These are phyloP conservation scores for Amoebophrya sp. DNA, from an alignment of 169 alveolate genomes.

Conservation along the genomic window DNA sequence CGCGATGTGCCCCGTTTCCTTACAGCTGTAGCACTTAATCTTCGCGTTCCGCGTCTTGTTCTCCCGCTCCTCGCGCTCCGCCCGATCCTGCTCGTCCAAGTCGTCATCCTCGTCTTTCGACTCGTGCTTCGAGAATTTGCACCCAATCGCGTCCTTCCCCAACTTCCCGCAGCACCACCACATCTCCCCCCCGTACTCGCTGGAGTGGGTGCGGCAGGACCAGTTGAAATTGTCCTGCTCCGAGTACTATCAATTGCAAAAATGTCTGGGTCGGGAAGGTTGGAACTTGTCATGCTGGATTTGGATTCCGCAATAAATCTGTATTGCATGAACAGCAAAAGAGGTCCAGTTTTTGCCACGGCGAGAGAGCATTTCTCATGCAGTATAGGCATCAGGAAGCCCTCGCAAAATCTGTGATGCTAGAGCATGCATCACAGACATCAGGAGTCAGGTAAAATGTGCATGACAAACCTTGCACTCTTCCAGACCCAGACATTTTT, in stretches of 20 bases:
- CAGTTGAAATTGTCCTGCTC: conserved; percentile 64
- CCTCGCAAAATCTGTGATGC: too few relatives aligned
- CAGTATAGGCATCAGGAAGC: too few relatives aligned
- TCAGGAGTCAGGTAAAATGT: too few relatives aligned
- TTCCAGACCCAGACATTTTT: too few relatives aligned
- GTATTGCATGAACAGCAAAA: too few relatives aligned
- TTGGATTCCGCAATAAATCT: too few relatives aligned
- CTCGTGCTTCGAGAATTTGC: conserved; percentile 61
- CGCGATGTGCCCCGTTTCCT: conserved; percentile 44
- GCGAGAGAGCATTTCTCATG: too few relatives aligned
- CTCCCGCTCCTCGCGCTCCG: conserved; percentile 37
- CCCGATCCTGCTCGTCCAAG: conserved; percentile 42
- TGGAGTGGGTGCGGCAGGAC: conserved; percentile 63
- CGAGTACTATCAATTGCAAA: conserved; percentile 55
- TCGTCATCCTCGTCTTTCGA: conserved; percentile 68
- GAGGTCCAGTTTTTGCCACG: too few relatives aligned
- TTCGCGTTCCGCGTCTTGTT: conserved; percentile 31
- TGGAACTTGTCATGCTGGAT: too few relatives aligned
- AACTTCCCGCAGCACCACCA: conserved; percentile 73
- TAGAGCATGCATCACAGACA: too few relatives aligned
- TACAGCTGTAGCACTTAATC: conserved; percentile 38
- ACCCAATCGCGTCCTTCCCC: conserved; percentile 57
- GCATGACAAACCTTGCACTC: too few relatives aligned
- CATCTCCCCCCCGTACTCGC: conserved; percentile 60
- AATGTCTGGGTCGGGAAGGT: too few relatives aligned